phyloP scores from a whole-genome alignment of 1,284 basidiomycete genomes.

The Boletus holoroseus region DNA sequence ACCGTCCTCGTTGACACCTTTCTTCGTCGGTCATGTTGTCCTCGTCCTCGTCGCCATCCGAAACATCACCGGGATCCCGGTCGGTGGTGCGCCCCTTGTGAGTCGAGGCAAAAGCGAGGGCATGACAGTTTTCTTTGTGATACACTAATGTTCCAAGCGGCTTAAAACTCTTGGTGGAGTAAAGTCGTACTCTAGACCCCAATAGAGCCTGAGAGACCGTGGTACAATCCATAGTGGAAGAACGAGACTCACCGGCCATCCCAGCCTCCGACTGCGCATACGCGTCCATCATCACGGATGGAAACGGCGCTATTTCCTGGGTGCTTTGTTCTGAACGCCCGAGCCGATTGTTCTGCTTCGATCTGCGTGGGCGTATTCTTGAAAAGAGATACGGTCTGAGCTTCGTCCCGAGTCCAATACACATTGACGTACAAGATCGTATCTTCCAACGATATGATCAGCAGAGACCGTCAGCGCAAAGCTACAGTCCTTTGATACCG shows the following conservation, averaged over 20 bases:
- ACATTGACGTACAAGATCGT: slow-evolving; percentile 45
- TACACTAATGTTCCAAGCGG: slow-evolving; percentile 73
- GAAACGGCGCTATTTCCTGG: slow-evolving; percentile 72
- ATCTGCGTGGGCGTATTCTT: slow-evolving; percentile 12
- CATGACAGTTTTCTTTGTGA: slow-evolving; percentile 71
- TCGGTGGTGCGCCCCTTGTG: background rate
- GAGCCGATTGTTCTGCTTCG: slow-evolving; percentile 18
- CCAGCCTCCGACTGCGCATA: slow-evolving; percentile 85
- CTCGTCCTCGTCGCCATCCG: slow-evolving; percentile 37
- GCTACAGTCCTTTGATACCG: slow-evolving; percentile 52
- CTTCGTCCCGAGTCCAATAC: background rate
- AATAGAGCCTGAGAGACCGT: background rate
- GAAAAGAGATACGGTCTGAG: background rate
- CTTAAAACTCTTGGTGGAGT: slow-evolving; percentile 71
- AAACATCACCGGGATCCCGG: background rate
- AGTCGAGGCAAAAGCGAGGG: slow-evolving; percentile 56
- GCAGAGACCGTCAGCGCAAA: slow-evolving; percentile 78
- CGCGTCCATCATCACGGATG: slow-evolving; percentile 67
- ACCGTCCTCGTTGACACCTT: slow-evolving; percentile 48
- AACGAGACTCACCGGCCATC: slow-evolving; percentile 66
- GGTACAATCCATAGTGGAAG: background rate
- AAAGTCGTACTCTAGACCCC: slow-evolving; percentile 61
- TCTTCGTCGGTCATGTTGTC: slow-evolving; percentile 52
- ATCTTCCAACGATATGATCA: slow-evolving; percentile 72
- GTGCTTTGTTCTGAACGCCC: slow-evolving; percentile 60